Base-by-base conservation (phyloP, 2,329 filamentous ascomycete species). In the Acarospora socialis region DNA sequence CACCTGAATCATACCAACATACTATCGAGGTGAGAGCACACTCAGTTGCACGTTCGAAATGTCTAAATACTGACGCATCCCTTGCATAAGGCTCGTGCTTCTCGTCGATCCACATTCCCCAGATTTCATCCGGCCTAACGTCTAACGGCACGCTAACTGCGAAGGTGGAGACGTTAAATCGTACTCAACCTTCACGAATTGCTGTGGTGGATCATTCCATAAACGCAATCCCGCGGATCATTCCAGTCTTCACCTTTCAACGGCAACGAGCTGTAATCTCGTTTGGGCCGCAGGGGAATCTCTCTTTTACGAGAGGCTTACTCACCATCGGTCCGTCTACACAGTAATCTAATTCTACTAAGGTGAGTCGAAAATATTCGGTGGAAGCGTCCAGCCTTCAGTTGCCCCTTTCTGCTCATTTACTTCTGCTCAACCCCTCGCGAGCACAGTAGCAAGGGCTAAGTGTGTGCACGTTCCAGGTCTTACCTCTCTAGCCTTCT, bases 401-500 rank as follows among this genome's bases (percentile, higher is more conserved):
- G 23, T 13, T 25, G 23, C 16, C 23, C 23, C 23, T 25, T n/a
- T 5, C 12, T 25, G 16, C 6, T 4, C 12, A 15, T 13, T 25
- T 15, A 13, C 16, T 15, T 13, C 16, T 25, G 12, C 16, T n/a
- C 12, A 25, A 12, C 23, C 16, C 23, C 23, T 25, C 23, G 23
- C 23, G 23, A 15, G 8, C n/a, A n/a, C n/a, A 25, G 23, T 15
- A 13, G 12, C 23, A 25, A 25, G 23, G 23, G 23, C 23, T 25
- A 15, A 25, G 6, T n/a, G 23, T 25, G 12, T 25, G 23, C 23
- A 25, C 7, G 23, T 25, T 25, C 23, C 23, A 25, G 23, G 23
- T 25, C 23, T 15, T 10, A 24, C 21, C 21, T 24, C 13, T 10
- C n/a, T n/a, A 13, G 21, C 13, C 21, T 24, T 8, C 16, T 25